phyloP scores from a whole-genome alignment of 2,329 filamentous ascomycete species.

The Cercospora citrullina region DNA sequence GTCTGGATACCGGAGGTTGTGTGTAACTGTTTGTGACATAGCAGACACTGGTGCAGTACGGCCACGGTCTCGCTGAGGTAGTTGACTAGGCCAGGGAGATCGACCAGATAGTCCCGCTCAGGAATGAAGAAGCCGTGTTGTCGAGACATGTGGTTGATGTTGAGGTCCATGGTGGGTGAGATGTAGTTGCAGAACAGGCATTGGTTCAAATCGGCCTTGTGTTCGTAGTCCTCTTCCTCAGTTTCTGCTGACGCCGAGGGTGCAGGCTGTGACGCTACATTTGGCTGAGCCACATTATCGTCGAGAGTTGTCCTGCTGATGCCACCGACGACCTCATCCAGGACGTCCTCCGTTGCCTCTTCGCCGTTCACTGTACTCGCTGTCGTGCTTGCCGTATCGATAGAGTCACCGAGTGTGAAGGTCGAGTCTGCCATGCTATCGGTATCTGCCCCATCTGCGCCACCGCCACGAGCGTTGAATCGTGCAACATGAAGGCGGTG shows the following conservation, averaged over 20 bases:
- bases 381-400: conserved; percentile 53
- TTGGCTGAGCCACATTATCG: conserved; percentile 36
- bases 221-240: conserved; percentile 36
- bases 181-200: conserved; percentile 94
- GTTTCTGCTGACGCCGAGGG: conserved; percentile 33
- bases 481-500: conserved; percentile 70
- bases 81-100: conserved; percentile 76
- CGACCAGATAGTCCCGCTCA: conserved; percentile 77
- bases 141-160: conserved; percentile 84
- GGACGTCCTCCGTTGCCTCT: conserved; percentile 65
- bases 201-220: conserved; percentile 47
- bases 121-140: conserved; percentile 96
- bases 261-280: conserved; percentile 39
- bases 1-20: conserved; percentile 82
- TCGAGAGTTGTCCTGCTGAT: conserved; percentile 65
- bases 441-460: conserved; percentile 59
- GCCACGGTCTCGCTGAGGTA: conserved; percentile 79
- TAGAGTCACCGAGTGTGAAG: conserved; percentile 83
- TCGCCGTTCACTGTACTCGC: conserved; percentile 45
- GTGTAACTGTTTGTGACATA: conserved; percentile 79
- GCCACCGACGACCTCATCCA: conserved; percentile 73
- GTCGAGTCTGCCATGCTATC: conserved; percentile 82
- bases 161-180: conserved; percentile 73
- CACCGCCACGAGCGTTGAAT: conserved; percentile 43
- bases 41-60: conserved; percentile 79